Conservation (phyloP, 202 grass and related monocot species). For the Setaria italica region DNA sequence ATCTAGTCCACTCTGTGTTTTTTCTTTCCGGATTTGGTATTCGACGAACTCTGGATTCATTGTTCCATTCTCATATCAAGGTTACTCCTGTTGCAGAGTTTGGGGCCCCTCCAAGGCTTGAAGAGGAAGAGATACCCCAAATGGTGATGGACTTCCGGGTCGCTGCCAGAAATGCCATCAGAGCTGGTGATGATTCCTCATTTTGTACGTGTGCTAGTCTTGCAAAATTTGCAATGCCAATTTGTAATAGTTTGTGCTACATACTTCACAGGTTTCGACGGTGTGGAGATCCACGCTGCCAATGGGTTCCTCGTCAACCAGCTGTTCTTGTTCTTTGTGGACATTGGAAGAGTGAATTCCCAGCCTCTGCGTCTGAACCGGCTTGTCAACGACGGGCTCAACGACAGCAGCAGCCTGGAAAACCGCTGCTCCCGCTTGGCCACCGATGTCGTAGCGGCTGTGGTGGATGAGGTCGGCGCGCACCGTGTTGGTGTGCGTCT, state of each 20-base stretch:
- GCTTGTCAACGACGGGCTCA: background rate
- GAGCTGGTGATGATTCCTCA: background rate
- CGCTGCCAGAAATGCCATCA: background rate
- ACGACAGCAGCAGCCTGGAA: constrained; percentile 35
- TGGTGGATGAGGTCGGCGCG: constrained; percentile 44
- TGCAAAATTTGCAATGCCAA: background rate
- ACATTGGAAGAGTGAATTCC: background rate
- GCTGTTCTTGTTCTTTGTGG: background rate
- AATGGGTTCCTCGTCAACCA: background rate
- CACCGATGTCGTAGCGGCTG: constrained; percentile 36
- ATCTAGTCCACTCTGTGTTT: too few species aligned
- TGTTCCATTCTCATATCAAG: background rate
- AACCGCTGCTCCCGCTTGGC: constrained; percentile 45
- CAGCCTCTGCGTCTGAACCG: background rate
- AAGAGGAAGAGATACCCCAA: background rate
- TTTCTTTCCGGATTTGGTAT: too few species aligned
- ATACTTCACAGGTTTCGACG: background rate
- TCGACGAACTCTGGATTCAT: too few species aligned
- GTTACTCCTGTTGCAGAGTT: background rate
- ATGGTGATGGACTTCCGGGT: background rate
- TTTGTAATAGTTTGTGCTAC: background rate
- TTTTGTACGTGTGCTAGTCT: background rate
- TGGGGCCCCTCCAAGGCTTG: background rate
- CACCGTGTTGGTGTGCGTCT: constrained; percentile 43
- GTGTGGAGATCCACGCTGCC: background rate